A percentile compares a stretch with the other conserved stretches of the same genome.
Evolutionary conservation across 371 early-diverging fungal species (phyloP).

Genomic region (Rhizomucor miehei): DNA sequence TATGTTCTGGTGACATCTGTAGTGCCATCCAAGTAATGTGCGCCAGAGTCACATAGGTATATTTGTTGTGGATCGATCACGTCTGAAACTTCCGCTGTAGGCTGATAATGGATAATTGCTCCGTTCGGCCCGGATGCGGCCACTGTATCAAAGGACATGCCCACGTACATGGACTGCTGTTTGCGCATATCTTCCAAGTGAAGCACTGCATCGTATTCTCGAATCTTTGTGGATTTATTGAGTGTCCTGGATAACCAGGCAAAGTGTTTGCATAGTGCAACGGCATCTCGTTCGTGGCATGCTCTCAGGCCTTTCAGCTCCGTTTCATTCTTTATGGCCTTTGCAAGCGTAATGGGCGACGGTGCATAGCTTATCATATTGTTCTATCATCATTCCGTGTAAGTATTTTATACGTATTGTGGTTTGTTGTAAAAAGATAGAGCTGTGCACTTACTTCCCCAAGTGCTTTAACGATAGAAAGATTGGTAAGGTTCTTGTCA

Average conservation of each 20-base stretch:
- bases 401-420: no score
- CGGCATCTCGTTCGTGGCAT: slow-evolving; percentile 92
- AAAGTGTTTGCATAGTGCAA: slow-evolving; percentile 89
- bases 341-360: slow-evolving; percentile 56
- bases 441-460: no score
- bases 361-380: no score
- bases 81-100: slow-evolving; percentile 69
- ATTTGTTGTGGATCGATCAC: slow-evolving; percentile 69
- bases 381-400: no score
- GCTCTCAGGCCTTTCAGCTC: slow-evolving; percentile 92
- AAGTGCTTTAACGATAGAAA: no score
- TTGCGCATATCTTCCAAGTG: slow-evolving; percentile 72
- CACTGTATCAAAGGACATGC: slow-evolving; percentile 94
- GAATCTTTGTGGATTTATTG: slow-evolving; percentile 38
- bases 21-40: slow-evolving; percentile 97
- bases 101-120: slow-evolving; percentile 96
- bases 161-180: slow-evolving; percentile 36
- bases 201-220: slow-evolving; percentile 80
- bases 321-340: slow-evolving; percentile 90
- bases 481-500: no score
- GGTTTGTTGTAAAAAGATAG: no score
- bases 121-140: slow-evolving; percentile 91
- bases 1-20: slow-evolving; percentile 98
- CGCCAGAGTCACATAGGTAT: slow-evolving; percentile 98
- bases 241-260: slow-evolving; percentile 91